Evolutionary conservation across 2,329 filamentous ascomycete species (phyloP).

Genomic region (Penicillium hordei): DNA sequence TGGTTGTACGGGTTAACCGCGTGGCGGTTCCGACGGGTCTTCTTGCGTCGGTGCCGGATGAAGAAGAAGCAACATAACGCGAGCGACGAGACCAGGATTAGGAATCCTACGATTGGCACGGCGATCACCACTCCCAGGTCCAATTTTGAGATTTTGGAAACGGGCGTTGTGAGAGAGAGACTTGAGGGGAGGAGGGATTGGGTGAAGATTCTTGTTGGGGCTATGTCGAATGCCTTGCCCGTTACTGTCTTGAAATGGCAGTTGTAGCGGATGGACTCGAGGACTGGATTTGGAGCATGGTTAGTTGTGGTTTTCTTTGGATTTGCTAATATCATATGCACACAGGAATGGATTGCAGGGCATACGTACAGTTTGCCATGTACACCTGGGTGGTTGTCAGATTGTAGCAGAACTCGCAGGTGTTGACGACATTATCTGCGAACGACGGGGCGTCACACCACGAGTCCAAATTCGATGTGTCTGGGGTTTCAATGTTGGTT

Average conservation of each 20-base stretch:
- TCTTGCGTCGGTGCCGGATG: constrained; percentile 44
- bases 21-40: constrained; percentile 29
- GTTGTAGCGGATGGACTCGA: constrained; percentile 48
- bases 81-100: constrained; percentile 36
- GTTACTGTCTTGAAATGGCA: constrained; percentile 42
- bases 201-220: constrained; percentile 44
- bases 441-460: constrained; percentile 43
- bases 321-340: background rate
- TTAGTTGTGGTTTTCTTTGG: constrained; percentile 1
- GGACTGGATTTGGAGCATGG: constrained; percentile 30
- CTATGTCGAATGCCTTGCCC: constrained; percentile 42
- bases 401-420: constrained; percentile 47
- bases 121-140: constrained; percentile 45
- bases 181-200: constrained; percentile 39
- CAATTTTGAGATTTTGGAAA: constrained; percentile 17
- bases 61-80: constrained; percentile 44
- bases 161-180: constrained; percentile 22
- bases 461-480: constrained; percentile 31
- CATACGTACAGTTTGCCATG: constrained; percentile 46
- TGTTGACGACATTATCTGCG: constrained; percentile 43
- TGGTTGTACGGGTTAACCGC: constrained; percentile 33
- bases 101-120: constrained; percentile 45
- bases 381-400: constrained; percentile 42
- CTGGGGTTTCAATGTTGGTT: constrained; percentile 32
- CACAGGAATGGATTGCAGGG: background rate